Base-by-base conservation (phyloP, 1,284 basidiomycete species). In the Trichosporon sp. region DNA sequence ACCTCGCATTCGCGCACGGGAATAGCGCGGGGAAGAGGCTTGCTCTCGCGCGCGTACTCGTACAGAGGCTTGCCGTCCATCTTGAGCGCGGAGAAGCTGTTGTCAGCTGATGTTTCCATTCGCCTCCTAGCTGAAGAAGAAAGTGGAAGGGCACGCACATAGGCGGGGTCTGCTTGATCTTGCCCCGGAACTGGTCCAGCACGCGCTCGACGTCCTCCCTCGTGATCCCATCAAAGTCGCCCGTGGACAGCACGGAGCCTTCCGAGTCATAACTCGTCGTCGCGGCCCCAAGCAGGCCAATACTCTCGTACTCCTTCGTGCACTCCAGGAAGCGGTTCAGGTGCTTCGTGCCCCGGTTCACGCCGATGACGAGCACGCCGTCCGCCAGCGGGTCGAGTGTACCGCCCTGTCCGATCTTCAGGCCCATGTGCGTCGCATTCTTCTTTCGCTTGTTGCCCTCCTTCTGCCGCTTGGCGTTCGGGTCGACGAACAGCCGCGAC, bases 51-150 rank as follows among this genome's bases (percentile, higher is more conserved):
- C 13, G 96, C 96, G 76, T 99, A 99, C 74, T 99, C 95, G 78
- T 99, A 95, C 31, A 99, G 79, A 1, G 92, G 91, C 79, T 87
- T 94, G 2, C 96, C 96, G 72, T 99, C 94, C 92, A 99, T 99
- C 79, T 97, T 95, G 46, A 99, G 83, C 0, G 96, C 96, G 11
- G 95, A 99, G 81, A 95, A 99, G 77, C 94, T 97, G 70, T 13
- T 2, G 56, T 63, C 56, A 63, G 64, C 32, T 56, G 2, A 2
- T 10, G 11, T 4, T 8, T 21, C 14, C 16, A 32, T 7, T n/a
- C 29, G 23, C 16, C 3, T 10, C 6, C 0, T 1, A 14, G 9
- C 32, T 32, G 11, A 29, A 31, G 13, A 11, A 13, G n/a, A 4
- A 21, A 34, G n/a, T n/a, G 4, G 2, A 25, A 10, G 44, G 27